phyloP scores from a whole-genome alignment of 1,284 basidiomycete species.

The Coniferiporia sulphurascens region DNA sequence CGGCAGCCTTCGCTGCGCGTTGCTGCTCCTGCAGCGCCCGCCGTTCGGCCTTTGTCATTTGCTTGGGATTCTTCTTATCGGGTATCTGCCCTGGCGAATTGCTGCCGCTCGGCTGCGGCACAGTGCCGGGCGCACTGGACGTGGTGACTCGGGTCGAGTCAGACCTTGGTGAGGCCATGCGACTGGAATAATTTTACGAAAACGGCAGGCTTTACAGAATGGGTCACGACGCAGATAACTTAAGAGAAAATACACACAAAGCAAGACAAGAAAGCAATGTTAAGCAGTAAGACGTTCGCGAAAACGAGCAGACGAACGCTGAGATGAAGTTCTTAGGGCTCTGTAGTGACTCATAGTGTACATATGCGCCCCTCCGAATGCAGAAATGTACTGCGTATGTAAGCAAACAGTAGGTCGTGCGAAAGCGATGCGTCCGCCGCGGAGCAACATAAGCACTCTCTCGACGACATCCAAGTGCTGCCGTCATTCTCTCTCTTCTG shows the following conservation, averaged over 20 bases:
- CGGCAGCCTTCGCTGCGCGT: conserved; percentile 63
- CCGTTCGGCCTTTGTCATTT: conserved; percentile 75
- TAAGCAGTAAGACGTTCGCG: too few species aligned
- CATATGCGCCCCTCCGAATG: background rate
- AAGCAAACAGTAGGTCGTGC: background rate
- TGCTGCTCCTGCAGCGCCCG: conserved; percentile 76
- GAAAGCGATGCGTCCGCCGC: too few species aligned
- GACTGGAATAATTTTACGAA: background rate
- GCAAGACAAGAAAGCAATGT: background rate
- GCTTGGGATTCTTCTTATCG: conserved; percentile 54
- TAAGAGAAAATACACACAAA: background rate
- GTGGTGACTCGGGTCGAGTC: background rate
- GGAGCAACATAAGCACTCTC: background rate
- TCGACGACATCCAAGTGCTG: background rate
- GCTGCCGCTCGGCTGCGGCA: conserved; percentile 29
- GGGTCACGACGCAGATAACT: background rate
- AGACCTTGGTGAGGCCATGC: conserved; percentile 4
- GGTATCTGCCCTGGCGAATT: conserved; percentile 23
- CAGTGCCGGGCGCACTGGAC: background rate
- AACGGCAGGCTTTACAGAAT: background rate
- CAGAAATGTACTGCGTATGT: background rate
- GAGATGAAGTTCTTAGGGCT: background rate
- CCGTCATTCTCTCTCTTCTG: too few species aligned
- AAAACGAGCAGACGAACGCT: too few species aligned
- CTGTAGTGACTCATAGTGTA: background rate